Percentiles rank a stretch among this genome's conserved stretches.
phyloP scores from a whole-genome alignment of 2,329 filamentous ascomycete genomes.

The Aureobasidium leucospermi region DNA sequence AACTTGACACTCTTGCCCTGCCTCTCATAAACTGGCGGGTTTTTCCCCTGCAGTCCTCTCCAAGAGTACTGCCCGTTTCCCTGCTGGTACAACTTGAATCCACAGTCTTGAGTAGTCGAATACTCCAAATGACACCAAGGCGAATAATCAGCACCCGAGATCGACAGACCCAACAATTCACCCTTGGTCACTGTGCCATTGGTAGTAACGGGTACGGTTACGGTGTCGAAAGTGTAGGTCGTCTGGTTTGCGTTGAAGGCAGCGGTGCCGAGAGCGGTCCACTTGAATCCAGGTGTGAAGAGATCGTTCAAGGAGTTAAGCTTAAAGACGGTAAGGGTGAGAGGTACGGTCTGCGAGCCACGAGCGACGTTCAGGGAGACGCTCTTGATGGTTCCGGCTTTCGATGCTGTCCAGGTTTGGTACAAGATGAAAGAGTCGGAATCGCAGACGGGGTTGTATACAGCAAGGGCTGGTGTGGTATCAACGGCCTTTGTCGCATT shows the following conservation, averaged over 20 bases:
- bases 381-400: conserved; percentile 17
- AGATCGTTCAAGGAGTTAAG: conserved; percentile 19
- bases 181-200: conserved; percentile 19
- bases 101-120: not conserved
- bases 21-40: conserved; percentile 19
- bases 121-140: conserved; percentile 23
- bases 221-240: conserved; percentile 18
- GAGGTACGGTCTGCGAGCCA: conserved; percentile 16
- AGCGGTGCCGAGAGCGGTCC: conserved; percentile 17
- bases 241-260: conserved; percentile 17
- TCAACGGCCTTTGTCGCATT: conserved; percentile 16
- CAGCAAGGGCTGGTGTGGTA: conserved; percentile 17
- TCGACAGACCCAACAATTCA: conserved; percentile 19
- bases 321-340: conserved; percentile 21
- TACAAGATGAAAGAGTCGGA: conserved; percentile 20
- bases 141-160: conserved; percentile 18
- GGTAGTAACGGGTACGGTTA: conserved; percentile 17
- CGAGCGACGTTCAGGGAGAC: conserved; percentile 20
- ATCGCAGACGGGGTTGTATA: conserved; percentile 20
- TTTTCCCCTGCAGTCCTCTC: conserved; percentile 18
- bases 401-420: conserved; percentile 20
- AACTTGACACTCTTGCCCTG: conserved; percentile 20
- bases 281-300: conserved; percentile 19
- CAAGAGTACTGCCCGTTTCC: conserved; percentile 20
- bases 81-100: conserved; percentile 18